Evolutionary conservation across 23 red algal genomes (phyloP).

Genomic region (Agarophyton chilense): DNA sequence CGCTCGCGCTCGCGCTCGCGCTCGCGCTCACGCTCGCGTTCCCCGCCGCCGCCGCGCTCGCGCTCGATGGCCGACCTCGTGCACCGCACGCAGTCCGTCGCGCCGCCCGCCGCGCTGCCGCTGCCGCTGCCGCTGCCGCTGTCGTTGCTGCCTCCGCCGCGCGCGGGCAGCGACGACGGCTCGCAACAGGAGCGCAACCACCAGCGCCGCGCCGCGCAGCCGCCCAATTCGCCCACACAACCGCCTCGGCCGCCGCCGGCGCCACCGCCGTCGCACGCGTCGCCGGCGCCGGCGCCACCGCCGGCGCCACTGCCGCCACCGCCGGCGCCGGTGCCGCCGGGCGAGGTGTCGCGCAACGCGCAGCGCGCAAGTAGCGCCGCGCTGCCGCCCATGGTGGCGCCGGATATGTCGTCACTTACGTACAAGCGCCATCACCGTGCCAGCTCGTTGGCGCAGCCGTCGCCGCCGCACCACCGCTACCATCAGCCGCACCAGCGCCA

Average conservation of each 20-base stretch:
- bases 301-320: constrained; percentile 17
- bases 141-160: background rate
- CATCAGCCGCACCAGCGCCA: no score
- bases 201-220: constrained; percentile 15
- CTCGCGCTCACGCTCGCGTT: background rate
- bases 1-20: background rate
- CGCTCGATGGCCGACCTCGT: no score
- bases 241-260: no score
- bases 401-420: constrained; percentile 39
- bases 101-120: no score
- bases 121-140: background rate
- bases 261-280: no score
- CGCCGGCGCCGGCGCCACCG: no score
- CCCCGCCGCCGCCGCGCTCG: background rate
- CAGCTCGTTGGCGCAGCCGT: constrained; percentile 40
- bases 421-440: constrained; percentile 48
- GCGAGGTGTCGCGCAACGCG: constrained; percentile 21
- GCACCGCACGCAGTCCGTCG: no score
- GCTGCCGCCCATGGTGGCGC: background rate
- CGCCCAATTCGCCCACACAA: no score
- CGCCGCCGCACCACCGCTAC: background rate
- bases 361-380: background rate
- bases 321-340: background rate
- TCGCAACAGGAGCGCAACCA: constrained; percentile 64
- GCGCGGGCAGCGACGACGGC: constrained; percentile 33